Evolutionary conservation across 2,329 filamentous ascomycete species (phyloP).

Genomic region (Penicillium crustosum): DNA sequence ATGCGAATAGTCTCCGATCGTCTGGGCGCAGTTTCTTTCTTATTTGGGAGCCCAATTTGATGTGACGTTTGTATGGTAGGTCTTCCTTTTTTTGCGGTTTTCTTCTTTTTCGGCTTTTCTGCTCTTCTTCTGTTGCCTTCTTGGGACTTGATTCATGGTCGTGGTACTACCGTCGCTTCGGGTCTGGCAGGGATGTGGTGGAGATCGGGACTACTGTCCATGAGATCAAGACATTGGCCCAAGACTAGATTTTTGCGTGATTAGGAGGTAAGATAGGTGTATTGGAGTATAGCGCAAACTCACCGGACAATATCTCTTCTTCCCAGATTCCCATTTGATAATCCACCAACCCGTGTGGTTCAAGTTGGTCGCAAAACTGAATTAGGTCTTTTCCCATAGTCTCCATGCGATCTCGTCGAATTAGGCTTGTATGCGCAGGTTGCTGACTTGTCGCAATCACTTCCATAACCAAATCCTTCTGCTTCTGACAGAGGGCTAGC

Average conservation of each 20-base stretch:
- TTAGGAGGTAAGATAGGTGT: neutral
- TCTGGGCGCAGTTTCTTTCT: conserved; percentile 3
- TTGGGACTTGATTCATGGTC: conserved; percentile 22
- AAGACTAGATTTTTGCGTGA: conserved; percentile 43
- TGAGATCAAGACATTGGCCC: conserved; percentile 54
- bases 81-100: neutral
- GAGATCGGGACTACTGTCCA: conserved; percentile 42
- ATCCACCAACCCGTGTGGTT: conserved; percentile 90
- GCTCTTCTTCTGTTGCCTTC: neutral
- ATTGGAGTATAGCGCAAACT: conserved; percentile 38
- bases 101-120: neutral
- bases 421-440: conserved; percentile 59
- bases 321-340: conserved; percentile 98
- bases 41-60: neutral
- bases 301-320: conserved; percentile 82
- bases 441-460: conserved; percentile 60
- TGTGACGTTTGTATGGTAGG: too few species aligned
- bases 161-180: conserved; percentile 23
- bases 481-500: conserved; percentile 78
- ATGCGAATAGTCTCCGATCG: conserved; percentile 8
- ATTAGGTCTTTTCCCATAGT: conserved; percentile 81
- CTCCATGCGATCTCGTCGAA: conserved; percentile 68
- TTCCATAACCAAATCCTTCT: conserved; percentile 69
- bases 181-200: conserved; percentile 22
- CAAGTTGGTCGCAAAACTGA: conserved; percentile 78